Conservation (phyloP, 176 grass and related monocot genomes). For the Avena insularis region DNA sequence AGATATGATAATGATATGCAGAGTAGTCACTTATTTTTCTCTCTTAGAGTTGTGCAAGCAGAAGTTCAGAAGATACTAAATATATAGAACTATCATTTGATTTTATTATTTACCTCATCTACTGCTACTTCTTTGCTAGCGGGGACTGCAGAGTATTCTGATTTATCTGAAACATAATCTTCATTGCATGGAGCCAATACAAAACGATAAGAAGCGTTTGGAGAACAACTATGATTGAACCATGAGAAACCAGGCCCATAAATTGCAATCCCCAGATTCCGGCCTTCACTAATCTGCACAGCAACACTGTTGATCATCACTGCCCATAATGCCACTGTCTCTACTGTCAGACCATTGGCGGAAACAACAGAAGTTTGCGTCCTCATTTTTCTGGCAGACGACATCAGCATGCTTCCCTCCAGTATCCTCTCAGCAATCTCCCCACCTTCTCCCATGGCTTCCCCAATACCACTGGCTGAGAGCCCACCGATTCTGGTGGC, state of each 20-base stretch:
- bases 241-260: conserved; percentile 84
- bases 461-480: conserved; percentile 55
- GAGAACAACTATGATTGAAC: conserved; percentile 95
- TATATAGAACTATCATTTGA: conserved; percentile 24
- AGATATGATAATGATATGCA: conserved; percentile 11
- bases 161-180: conserved; percentile 26
- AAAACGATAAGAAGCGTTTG: conserved; percentile 77
- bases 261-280: conserved; percentile 66
- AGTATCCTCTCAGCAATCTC: conserved; percentile 61
- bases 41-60: conserved; percentile 15
- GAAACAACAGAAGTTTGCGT: background rate
- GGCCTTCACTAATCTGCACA: conserved; percentile 65
- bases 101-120: conserved; percentile 49
- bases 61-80: conserved; percentile 25
- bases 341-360: conserved; percentile 30
- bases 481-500: conserved; percentile 66
- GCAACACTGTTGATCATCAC: conserved; percentile 77
- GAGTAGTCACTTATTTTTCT: conserved; percentile 30
- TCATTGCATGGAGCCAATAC: conserved; percentile 27
- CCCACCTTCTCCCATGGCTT: conserved; percentile 53
- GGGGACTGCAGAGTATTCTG: conserved; percentile 47
- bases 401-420: conserved; percentile 65
- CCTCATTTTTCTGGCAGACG: conserved; percentile 49
- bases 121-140: conserved; percentile 40
- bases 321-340: conserved; percentile 65